phyloP scores from a whole-genome alignment of 129 eudicot species.

The Saposhnikovia divaricata region DNA sequence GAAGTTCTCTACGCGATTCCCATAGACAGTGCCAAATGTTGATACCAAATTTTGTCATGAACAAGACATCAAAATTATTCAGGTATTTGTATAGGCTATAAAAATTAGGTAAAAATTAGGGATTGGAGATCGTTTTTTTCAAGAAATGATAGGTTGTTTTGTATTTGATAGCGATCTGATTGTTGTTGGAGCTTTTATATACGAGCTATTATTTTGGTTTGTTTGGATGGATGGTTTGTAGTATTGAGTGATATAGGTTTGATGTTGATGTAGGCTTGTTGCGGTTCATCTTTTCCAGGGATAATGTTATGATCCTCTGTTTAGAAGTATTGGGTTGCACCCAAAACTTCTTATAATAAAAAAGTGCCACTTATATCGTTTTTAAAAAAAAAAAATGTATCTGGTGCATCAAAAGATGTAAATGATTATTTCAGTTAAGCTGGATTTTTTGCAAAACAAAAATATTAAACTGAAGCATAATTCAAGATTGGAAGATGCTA shows the following conservation, averaged over 20 bases:
- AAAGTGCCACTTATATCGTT: neutral
- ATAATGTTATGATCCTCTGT: no score
- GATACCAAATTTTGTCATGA: no score
- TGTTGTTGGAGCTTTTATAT: neutral
- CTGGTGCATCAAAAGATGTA: neutral
- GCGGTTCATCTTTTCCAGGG: neutral
- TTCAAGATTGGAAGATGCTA: neutral
- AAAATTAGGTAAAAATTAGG: no score
- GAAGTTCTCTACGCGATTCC: no score
- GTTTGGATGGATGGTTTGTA: neutral
- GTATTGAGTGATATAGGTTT: neutral
- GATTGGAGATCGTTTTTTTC: no score
- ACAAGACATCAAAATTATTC: no score
- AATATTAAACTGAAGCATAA: neutral
- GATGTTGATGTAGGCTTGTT: neutral
- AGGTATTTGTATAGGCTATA: no score
- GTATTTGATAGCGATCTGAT: neutral
- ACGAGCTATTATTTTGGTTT: neutral
- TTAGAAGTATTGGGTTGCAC: neutral
- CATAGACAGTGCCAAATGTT: no score
- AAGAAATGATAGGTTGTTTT: neutral
- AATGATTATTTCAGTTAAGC: neutral
- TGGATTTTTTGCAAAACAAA: neutral
- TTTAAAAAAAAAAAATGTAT: no score
- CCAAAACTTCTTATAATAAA: neutral